A percentile compares a stretch with the other conserved stretches of the same genome.
Evolutionary conservation across 495 filamentous ascomycete species (phyloP).

Genomic region (Letharia lupina): DNA sequence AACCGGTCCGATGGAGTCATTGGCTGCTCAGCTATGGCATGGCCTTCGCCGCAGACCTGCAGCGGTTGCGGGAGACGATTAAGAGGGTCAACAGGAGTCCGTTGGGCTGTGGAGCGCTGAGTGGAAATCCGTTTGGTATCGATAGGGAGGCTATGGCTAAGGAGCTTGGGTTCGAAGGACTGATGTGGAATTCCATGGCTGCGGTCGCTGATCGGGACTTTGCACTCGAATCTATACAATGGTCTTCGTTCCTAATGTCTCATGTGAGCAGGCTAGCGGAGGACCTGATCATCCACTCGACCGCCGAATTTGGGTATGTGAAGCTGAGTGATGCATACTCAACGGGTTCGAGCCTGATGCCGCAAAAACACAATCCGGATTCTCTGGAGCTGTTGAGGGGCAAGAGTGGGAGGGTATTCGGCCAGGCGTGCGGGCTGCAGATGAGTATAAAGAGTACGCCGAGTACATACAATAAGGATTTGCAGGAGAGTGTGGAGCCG

Average conservation of each 20-base stretch:
- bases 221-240: slow-evolving; percentile 84
- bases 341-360: slow-evolving; percentile 69
- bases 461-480: slow-evolving; percentile 89
- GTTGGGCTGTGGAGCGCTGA: slow-evolving; percentile 77
- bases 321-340: slow-evolving; percentile 64
- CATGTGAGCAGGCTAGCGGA: slow-evolving; percentile 81
- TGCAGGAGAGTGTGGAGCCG: slow-evolving; percentile 84
- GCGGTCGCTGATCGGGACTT: slow-evolving; percentile 84
- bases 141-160: slow-evolving; percentile 81
- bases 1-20: slow-evolving; percentile 83
- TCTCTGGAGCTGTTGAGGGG: slow-evolving; percentile 80
- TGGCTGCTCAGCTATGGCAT: slow-evolving; percentile 76
- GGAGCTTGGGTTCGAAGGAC: slow-evolving; percentile 78
- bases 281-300: slow-evolving; percentile 69
- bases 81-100: slow-evolving; percentile 69
- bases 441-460: slow-evolving; percentile 81
- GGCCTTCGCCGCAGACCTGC: slow-evolving; percentile 67
- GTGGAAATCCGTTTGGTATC: slow-evolving; percentile 87
- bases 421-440: slow-evolving; percentile 84
- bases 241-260: slow-evolving; percentile 74
- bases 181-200: slow-evolving; percentile 77
- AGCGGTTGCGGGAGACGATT: slow-evolving; percentile 68
- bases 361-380: slow-evolving; percentile 78
- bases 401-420: slow-evolving; percentile 77
- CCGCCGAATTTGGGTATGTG: slow-evolving; percentile 64